These are phyloP conservation scores for Solanum chiquidenum DNA, from an alignment of 257 asterid genomes.

Conservation along the genomic window DNA sequence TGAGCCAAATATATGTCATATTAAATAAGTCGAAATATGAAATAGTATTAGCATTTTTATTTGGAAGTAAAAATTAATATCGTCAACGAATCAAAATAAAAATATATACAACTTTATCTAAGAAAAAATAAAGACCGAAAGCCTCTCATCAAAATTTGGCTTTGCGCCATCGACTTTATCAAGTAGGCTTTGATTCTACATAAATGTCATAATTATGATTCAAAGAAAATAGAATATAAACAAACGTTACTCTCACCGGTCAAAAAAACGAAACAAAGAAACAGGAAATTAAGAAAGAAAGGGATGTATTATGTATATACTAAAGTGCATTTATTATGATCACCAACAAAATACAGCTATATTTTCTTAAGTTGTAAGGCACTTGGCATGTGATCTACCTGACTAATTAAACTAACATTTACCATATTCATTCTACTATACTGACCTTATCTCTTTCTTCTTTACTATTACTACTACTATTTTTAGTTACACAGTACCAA, in stretches of 20 bases:
- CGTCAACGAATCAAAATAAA: no score
- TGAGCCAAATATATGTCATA: no score
- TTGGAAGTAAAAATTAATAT: no score
- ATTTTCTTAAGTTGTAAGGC: conserved; percentile 1
- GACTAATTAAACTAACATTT: background rate
- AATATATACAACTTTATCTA: no score
- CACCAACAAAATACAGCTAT: conserved; percentile 6
- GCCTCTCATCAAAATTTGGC: background rate
- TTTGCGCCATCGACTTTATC: background rate
- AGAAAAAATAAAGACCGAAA: no score
- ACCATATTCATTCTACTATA: background rate
- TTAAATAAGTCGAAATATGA: no score
- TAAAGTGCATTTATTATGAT: background rate
- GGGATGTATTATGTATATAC: background rate
- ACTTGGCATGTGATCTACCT: conserved; percentile 6
- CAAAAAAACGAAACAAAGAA: no score
- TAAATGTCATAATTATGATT: background rate
- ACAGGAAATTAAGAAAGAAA: background rate
- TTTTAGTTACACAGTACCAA: background rate
- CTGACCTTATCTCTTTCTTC: background rate
- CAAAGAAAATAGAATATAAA: no score
- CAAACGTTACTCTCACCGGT: background rate
- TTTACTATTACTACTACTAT: background rate
- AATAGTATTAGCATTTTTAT: no score
- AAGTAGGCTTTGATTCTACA: background rate